phyloP scores from a whole-genome alignment of 1,139 yeast genomes.

The Kluyveromyces sp. region DNA sequence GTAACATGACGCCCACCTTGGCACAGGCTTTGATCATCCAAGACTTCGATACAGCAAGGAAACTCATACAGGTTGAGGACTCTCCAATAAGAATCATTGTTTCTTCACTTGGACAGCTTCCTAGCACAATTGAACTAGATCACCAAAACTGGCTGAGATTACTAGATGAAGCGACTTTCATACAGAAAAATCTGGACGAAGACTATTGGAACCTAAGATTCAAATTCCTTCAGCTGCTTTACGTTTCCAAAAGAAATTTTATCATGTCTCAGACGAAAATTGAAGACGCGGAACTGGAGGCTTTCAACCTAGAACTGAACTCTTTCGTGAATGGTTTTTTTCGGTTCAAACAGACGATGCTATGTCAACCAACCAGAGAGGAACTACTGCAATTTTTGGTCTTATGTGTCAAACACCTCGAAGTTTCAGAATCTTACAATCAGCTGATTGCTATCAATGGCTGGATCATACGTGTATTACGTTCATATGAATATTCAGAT shows the following conservation, averaged over 20 bases:
- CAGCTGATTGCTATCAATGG: conserved; percentile 16
- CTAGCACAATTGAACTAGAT: conserved; percentile 1
- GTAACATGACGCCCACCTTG: conserved; percentile 1
- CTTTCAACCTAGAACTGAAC: background rate
- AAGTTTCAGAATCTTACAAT: background rate
- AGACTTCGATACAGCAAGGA: conserved; percentile 12
- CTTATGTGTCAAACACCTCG: conserved; percentile 9
- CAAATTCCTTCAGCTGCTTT: conserved; percentile 5
- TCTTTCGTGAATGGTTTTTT: conserved; percentile 3
- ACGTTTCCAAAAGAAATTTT: conserved; percentile 1
- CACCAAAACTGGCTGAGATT: conserved; percentile 3
- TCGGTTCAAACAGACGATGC: conserved; percentile 17
- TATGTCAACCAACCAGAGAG: conserved; percentile 14
- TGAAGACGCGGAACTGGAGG: background rate
- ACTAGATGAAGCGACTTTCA: conserved; percentile 2
- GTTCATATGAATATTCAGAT: conserved; percentile 14
- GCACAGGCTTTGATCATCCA: conserved; percentile 10
- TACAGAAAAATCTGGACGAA: conserved; percentile 5
- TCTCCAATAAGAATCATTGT: background rate
- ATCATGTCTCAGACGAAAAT: background rate
- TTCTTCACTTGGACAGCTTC: conserved; percentile 4
- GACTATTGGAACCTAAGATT: conserved; percentile 7
- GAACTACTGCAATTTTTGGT: conserved; percentile 22
- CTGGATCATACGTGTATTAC: conserved; percentile 14
- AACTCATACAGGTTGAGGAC: conserved; percentile 4